A percentile compares a stretch with the other conserved stretches of the same genome.
Evolutionary conservation across 208 protist genomes (phyloP).

Genomic region (Acanthamoeba healyi): DNA sequence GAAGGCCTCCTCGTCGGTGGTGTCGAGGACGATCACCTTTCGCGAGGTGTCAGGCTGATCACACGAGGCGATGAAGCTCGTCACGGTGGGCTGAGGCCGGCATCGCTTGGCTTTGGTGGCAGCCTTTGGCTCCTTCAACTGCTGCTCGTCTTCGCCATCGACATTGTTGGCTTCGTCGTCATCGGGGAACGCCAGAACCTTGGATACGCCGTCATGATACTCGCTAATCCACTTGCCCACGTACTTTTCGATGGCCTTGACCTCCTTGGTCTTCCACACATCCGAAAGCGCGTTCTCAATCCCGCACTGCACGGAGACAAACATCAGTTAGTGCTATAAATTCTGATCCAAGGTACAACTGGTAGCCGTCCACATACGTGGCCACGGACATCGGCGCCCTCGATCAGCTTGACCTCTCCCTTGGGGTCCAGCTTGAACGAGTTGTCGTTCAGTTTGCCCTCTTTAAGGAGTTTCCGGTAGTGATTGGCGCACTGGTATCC

Average conservation of each 20-base stretch:
- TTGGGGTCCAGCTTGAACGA: slow-evolving; percentile 39
- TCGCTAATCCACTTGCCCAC: slow-evolving; percentile 41
- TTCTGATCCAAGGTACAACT: too few relatives aligned
- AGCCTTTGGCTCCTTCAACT: too few relatives aligned
- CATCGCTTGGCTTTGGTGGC: neutral
- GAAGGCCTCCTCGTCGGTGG: neutral
- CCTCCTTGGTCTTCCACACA: slow-evolving; percentile 51
- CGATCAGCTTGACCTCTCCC: neutral
- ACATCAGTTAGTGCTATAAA: too few relatives aligned
- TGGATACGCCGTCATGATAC: slow-evolving; percentile 25
- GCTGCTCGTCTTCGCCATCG: neutral
- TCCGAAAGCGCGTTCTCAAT: slow-evolving; percentile 27
- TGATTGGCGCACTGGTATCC: slow-evolving; percentile 64
- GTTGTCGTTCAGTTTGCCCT: slow-evolving; percentile 66
- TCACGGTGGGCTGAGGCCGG: neutral
- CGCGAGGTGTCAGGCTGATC: neutral
- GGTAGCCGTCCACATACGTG: too few relatives aligned
- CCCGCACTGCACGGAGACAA: neutral
- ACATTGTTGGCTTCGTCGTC: slow-evolving; percentile 1
- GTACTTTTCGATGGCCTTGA: slow-evolving; percentile 47
- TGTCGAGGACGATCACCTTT: neutral
- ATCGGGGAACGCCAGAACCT: neutral
- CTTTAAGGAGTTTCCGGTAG: slow-evolving; percentile 53
- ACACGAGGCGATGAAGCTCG: slow-evolving; percentile 28
- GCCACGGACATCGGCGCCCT: neutral